Evolutionary conservation across 805 yeast species (phyloP), one percentile per base, ranked within the genome.

Genomic region (Tetrapisispora namnaoensis): DNA sequence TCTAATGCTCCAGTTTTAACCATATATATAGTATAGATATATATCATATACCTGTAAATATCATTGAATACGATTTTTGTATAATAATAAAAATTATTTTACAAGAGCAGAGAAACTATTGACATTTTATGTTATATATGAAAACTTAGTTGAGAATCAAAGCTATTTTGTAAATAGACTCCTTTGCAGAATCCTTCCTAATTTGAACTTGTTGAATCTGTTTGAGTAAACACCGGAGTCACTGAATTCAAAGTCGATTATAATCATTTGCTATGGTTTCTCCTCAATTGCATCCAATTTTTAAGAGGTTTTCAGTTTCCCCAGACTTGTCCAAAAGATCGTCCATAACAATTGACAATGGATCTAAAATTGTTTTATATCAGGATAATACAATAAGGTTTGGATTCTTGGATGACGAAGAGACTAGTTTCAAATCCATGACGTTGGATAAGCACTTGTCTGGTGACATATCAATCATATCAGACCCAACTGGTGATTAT

Each of bases 401-500:
- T 60, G 53, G 60, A 39, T 35, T 45, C 20, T 44, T 46, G 14
- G 40, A 40, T 21, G 54, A 45, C 37, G 46, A 21, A 8, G 17
- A 9, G 3, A 35, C 34, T 14, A 37, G 24, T 7, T 61, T 52
- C 39, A 45, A 51, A 24, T 54, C 50, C 16, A 49, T 57, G 51
- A 46, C 45, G 2, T 22, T 61, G 9, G 48, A 40, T 5, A 47
- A 51, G 11, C 7, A 51, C 5, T 10, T 43, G 13, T 18, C 22
- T n/a, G 51, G 53, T 17, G 49, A 51, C 21, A 40, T 41, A 6
- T 37, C 46, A 44, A 57, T 46, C 1, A 37, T 49, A 4, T 21
- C 60, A 17, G 56, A 62, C 46, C 30, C 47, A 5, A 43, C 51
- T 22, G 65, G 59, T 1, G 50, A 52, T 20, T 57, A 57, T 46